Evolutionary conservation across 2,329 filamentous ascomycete species (phyloP), one percentile per base, ranked within the genome.

Genomic region (Sclerotinia nivalis): DNA sequence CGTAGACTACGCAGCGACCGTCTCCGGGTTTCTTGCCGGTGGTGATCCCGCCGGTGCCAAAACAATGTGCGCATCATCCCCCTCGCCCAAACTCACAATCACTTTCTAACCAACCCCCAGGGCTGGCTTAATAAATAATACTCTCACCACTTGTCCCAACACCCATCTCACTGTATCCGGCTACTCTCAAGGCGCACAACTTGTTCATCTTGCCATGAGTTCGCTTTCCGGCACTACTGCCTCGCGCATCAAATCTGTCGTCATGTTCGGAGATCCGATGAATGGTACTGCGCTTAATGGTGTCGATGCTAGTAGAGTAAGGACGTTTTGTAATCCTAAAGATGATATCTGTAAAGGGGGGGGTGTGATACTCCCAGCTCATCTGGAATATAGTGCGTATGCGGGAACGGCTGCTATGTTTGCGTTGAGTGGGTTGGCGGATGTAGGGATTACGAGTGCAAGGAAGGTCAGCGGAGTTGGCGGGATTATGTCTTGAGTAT

Each of bases 1-100:
- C 56, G 83, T 88, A 28, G 79, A 83, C 45, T 88, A 88, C 74
- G 78, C 82, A 0, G 86, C 86, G 5, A 77, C 79, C 61, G 71
- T 82, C 22, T 71, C 73, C 2, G 84, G 85, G 0, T 85, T 84
- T 72, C 75, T 84, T 6, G 78, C 77, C 18, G 82, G 83, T 12
- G 85, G 85, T 1, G 83, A 84, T 69, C 72, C 73, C 7, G 76
- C 67, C 4, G 85, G 84, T 8, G 82, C 81, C 66, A 74, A 75
- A 52, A 80, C 77, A 69, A 84, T 86, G 83, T 75, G 68, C 13
- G 25, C n/a, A n/a, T 15, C 58, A n/a, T 13, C 25, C 28, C 25
- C n/a, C n/a, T 49, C 56, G 31, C 20, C 4, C 52, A 18, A 61
- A 37, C 4, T 31, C 20, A 25, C n/a, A 45, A 37, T 22, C 10